Evolutionary conservation across 768 basidiomycete species (phyloP).

Genomic region (Tubosaeta sp.): DNA sequence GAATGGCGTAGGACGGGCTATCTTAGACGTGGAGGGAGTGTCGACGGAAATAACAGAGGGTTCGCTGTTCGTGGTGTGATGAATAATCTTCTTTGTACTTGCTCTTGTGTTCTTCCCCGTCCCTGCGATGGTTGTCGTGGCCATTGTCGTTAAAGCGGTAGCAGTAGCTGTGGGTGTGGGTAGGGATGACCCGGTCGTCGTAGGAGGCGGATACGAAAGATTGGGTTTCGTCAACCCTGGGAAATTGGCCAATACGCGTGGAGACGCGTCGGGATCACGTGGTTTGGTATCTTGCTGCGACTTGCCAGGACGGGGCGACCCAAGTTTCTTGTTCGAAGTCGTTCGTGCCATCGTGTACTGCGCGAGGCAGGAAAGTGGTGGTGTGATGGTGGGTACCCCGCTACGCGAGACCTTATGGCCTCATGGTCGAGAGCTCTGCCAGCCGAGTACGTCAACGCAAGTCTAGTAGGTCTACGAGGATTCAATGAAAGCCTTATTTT

Average conservation of each 20-base stretch:
- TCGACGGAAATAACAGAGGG: constrained; percentile 2
- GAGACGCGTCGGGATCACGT: constrained; percentile 30
- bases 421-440: background rate
- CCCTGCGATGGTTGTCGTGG: background rate
- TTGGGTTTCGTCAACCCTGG: constrained; percentile 27
- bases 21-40: constrained; percentile 33
- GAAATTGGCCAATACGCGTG: constrained; percentile 26
- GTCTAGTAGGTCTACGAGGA: no score
- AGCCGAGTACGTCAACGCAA: constrained; percentile 19
- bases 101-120: background rate
- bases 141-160: background rate
- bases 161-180: background rate
- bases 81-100: background rate
- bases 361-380: background rate
- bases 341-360: constrained; percentile 1
- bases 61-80: constrained; percentile 3
- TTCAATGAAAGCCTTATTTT: no score
- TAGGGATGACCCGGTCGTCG: background rate
- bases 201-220: background rate
- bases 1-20: constrained; percentile 42
- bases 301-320: background rate
- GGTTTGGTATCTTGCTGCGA: background rate
- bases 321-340: constrained; percentile 3
- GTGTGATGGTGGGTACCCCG: background rate
- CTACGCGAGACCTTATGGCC: constrained; percentile 6